Percentiles rank a stretch among this genome's conserved stretches.
Evolutionary conservation across 1,139 yeast species (phyloP).

Genomic region (Lodderomyces margitis): DNA sequence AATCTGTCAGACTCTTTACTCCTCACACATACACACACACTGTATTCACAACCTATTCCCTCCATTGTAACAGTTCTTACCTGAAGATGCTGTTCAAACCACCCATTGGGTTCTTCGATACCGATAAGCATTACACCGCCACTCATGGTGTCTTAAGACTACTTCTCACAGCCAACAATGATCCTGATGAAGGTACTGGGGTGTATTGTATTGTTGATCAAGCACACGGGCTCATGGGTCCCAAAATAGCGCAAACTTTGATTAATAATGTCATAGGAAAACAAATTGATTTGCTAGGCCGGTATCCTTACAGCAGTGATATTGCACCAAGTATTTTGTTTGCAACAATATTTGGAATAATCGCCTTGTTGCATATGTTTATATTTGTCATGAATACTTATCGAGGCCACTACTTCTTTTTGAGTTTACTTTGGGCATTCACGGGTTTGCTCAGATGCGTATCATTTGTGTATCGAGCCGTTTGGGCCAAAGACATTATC

Average conservation of each 20-base stretch:
- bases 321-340: slow-evolving; percentile 32
- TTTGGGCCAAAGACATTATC: slow-evolving; percentile 29
- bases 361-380: slow-evolving; percentile 24
- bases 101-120: not conserved
- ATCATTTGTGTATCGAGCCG: slow-evolving; percentile 30
- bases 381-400: slow-evolving; percentile 30
- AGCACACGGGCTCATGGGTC: slow-evolving; percentile 24
- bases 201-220: slow-evolving; percentile 15
- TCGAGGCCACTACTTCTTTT: slow-evolving; percentile 36
- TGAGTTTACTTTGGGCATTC: slow-evolving; percentile 31
- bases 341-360: slow-evolving; percentile 26
- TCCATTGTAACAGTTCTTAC: too few species aligned
- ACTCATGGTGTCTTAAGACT: slow-evolving; percentile 6
- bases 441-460: slow-evolving; percentile 26
- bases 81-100: not conserved
- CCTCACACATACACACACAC: too few species aligned
- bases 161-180: slow-evolving; percentile 4
- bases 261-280: slow-evolving; percentile 19
- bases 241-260: slow-evolving; percentile 20
- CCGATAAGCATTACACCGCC: slow-evolving; percentile 5
- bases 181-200: slow-evolving; percentile 11
- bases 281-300: slow-evolving; percentile 34
- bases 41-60: not conserved
- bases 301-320: slow-evolving; percentile 30
- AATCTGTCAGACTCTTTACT: too few species aligned